phyloP scores from a whole-genome alignment of 805 yeast species.

The Saccharomyces mikatae region DNA sequence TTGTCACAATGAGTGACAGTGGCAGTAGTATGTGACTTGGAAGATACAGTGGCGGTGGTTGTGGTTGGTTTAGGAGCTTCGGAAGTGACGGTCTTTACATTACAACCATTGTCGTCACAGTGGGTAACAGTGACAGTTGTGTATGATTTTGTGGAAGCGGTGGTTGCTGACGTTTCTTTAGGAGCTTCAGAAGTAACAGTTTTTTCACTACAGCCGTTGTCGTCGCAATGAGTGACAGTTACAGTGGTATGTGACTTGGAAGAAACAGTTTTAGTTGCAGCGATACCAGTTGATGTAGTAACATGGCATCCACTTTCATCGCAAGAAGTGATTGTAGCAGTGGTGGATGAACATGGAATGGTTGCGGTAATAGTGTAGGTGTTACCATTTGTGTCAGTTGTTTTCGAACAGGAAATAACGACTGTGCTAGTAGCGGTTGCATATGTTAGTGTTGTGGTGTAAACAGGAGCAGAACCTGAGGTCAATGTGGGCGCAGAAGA shows the following conservation, averaged over 20 bases:
- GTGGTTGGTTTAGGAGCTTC: not conserved
- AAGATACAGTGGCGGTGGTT: not conserved
- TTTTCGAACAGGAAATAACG: not conserved
- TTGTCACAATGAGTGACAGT: constrained; percentile 2
- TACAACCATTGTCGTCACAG: not conserved
- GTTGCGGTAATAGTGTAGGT: constrained; percentile 1
- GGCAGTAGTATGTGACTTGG: not conserved
- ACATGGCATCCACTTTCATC: not conserved
- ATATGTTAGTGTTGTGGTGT: constrained; percentile 2
- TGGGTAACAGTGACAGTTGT: not conserved
- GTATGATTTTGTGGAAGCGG: not conserved
- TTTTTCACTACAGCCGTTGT: not conserved
- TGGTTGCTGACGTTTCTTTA: not conserved
- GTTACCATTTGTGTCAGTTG: not conserved
- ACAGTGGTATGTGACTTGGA: not conserved
- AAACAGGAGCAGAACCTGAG: constrained; percentile 1
- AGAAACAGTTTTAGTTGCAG: not conserved
- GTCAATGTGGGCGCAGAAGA: not conserved
- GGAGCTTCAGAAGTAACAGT: not conserved
- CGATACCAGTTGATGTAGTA: not conserved
- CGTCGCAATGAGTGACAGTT: not conserved
- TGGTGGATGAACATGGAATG: constrained; percentile 3
- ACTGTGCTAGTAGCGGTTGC: not conserved
- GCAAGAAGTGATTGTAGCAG: constrained; percentile 4
- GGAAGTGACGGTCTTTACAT: not conserved